Conservation (phyloP, 345 rosid species). For the Erucastrum elatum region DNA sequence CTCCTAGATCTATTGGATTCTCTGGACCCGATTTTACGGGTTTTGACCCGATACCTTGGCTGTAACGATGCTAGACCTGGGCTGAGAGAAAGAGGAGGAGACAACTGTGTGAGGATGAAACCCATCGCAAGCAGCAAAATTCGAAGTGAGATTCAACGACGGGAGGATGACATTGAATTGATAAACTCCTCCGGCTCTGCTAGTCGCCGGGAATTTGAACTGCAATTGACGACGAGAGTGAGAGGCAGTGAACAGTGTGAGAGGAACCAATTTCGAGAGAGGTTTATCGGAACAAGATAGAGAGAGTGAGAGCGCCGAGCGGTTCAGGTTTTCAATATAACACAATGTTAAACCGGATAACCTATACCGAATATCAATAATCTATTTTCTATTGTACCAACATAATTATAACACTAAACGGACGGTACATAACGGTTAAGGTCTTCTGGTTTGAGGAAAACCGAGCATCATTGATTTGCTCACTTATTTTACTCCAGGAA, state of each 20-base stretch:
- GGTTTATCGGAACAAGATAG: conserved; percentile 33
- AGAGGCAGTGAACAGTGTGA: background rate
- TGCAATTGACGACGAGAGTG: conserved; percentile 11
- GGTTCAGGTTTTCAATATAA: conserved; percentile 12
- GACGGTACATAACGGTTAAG: background rate
- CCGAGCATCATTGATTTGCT: background rate
- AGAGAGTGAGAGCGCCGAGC: background rate
- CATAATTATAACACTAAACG: background rate
- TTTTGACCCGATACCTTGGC: conserved; percentile 35
- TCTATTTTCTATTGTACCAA: background rate
- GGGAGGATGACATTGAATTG: background rate
- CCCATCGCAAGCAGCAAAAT: conserved; percentile 39
- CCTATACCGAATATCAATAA: background rate
- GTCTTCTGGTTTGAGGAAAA: background rate
- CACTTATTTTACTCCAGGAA: background rate
- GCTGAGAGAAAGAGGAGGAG: conserved; percentile 31
- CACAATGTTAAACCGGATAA: background rate
- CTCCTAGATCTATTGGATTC: conserved; percentile 11
- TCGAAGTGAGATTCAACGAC: conserved; percentile 6
- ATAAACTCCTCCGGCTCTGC: background rate
- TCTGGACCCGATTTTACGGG: conserved; percentile 24
- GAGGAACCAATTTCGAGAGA: background rate
- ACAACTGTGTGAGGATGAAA: conserved; percentile 45
- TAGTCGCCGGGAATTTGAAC: conserved; percentile 24
- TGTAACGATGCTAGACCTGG: conserved; percentile 31